phyloP scores from a whole-genome alignment of 192 early-diverging fungal genomes.

The Phlyctochytrium planicorne region DNA sequence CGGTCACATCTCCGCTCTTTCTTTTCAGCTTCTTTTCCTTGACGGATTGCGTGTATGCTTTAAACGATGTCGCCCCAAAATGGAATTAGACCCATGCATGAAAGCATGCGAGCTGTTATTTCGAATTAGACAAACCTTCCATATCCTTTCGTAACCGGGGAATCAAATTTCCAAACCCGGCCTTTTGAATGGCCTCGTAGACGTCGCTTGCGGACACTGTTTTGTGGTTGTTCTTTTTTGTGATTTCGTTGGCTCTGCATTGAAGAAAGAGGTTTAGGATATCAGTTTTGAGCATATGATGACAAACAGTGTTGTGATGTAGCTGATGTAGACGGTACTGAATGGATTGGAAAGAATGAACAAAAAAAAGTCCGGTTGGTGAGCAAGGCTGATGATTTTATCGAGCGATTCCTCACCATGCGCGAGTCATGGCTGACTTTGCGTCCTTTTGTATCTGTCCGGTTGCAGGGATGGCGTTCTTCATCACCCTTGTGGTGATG shows the following conservation, averaged over 20 bases:
- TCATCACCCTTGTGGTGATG: constrained; percentile 73
- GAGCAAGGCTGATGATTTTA: neutral
- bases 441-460: constrained; percentile 5
- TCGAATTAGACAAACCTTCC: neutral
- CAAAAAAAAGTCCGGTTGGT: constrained; percentile 59
- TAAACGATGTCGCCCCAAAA: constrained; percentile 1
- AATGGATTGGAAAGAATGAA: constrained; percentile 69
- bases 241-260: constrained; percentile 3
- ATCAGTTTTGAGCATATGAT: neutral
- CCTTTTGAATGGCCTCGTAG: constrained; percentile 4
- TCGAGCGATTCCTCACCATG: constrained; percentile 83
- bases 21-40: constrained; percentile 25
- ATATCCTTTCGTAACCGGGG: neutral
- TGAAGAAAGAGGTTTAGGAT: neutral
- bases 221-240: neutral
- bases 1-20: neutral
- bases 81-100: neutral
- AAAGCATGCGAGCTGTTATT: neutral
- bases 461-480: neutral
- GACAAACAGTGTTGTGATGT: neutral
- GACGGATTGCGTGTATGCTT: neutral
- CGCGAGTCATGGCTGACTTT: constrained; percentile 49
- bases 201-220: neutral
- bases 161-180: neutral
- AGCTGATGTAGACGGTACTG: constrained; percentile 49